phyloP scores from a whole-genome alignment of 768 basidiomycete species.

The Amanita molliuscula region DNA sequence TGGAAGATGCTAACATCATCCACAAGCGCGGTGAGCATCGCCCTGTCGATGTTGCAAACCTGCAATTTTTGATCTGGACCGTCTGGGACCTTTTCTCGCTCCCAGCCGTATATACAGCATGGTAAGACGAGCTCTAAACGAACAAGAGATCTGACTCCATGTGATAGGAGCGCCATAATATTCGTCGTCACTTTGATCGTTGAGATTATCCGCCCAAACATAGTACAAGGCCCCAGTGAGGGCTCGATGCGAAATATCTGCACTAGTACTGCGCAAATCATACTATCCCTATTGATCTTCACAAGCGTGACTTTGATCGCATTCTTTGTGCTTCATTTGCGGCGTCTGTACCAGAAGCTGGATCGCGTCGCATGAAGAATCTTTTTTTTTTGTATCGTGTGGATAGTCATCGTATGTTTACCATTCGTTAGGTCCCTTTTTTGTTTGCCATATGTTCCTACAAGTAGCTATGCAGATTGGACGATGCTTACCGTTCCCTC shows the following conservation, averaged over 20 bases:
- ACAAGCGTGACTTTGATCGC: background rate
- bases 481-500: no score
- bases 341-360: background rate
- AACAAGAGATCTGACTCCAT: background rate
- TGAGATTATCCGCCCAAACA: background rate
- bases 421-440: no score
- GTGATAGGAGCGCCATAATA: background rate
- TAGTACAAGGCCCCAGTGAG: no score
- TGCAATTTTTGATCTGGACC: background rate
- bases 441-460: no score
- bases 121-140: background rate
- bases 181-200: background rate
- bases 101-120: background rate
- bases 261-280: background rate
- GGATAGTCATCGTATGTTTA: no score
- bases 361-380: background rate
- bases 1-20: background rate
- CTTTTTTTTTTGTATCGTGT: no score
- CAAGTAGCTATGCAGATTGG: no score
- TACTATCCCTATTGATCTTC: background rate
- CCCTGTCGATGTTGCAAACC: background rate
- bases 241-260: no score
- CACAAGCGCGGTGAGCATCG: no score
- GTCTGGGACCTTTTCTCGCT: background rate
- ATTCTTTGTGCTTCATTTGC: background rate